A percentile compares a stretch with the other conserved stretches of the same genome.
These are phyloP conservation scores for Yarrowia galli DNA, from an alignment of 1,139 yeast genomes.

Conservation along the genomic window DNA sequence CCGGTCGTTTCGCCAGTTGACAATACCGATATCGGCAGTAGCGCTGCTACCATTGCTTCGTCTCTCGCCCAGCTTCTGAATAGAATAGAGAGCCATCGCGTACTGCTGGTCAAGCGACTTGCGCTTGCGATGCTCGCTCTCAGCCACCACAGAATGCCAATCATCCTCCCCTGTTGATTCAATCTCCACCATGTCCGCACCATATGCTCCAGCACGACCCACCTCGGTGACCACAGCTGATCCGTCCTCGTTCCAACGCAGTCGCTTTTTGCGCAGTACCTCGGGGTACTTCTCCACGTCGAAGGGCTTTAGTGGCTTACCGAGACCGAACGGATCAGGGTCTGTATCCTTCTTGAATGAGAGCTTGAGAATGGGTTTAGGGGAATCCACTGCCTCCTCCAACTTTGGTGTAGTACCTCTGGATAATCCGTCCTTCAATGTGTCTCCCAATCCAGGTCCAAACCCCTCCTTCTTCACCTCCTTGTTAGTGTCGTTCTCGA, in stretches of 20 bases:
- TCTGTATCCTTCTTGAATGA: slow-evolving; percentile 33
- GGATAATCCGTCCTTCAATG: neutral
- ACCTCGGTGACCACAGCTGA: slow-evolving; percentile 1
- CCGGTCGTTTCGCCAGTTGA: slow-evolving; percentile 33
- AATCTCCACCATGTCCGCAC: slow-evolving; percentile 25
- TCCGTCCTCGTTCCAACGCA: slow-evolving; percentile 36
- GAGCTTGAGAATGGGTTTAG: slow-evolving; percentile 33
- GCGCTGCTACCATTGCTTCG: slow-evolving; percentile 25
- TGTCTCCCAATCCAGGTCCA: slow-evolving; percentile 2
- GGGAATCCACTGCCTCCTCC: slow-evolving; percentile 21
- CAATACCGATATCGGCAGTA: slow-evolving; percentile 25
- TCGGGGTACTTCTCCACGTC: slow-evolving; percentile 19
- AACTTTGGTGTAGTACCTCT: slow-evolving; percentile 9
- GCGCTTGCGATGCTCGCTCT: slow-evolving; percentile 30
- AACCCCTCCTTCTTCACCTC: slow-evolving; percentile 17
- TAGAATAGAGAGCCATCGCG: slow-evolving; percentile 34
- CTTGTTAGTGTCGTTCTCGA: slow-evolving; percentile 31
- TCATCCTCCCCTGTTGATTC: neutral
- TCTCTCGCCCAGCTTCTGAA: slow-evolving; percentile 34
- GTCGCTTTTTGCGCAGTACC: slow-evolving; percentile 10
- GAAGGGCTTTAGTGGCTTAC: slow-evolving; percentile 28
- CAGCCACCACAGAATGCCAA: slow-evolving; percentile 6
- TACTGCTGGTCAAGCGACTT: slow-evolving; percentile 35
- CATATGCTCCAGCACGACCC: slow-evolving; percentile 34
- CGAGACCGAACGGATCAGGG: slow-evolving; percentile 30